Percentiles rank a stretch among this genome's conserved stretches.
These are phyloP conservation scores for Aspergillus brasiliensis DNA, from an alignment of 2,329 filamentous ascomycete species.

Conservation along the genomic window DNA sequence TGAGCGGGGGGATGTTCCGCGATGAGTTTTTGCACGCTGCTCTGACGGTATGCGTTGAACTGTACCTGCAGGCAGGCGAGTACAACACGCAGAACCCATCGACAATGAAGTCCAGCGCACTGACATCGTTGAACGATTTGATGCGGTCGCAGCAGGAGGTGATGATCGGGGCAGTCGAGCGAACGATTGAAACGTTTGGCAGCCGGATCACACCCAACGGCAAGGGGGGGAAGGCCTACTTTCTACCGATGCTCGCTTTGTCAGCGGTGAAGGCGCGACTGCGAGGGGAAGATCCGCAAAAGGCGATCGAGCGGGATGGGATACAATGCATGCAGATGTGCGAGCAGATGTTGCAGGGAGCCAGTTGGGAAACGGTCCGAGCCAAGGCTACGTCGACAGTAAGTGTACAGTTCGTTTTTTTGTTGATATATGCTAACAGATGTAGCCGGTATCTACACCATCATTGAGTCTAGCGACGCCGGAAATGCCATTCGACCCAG, in stretches of 20 bases:
- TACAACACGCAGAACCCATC: constrained; percentile 15
- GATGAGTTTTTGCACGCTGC: constrained; percentile 38
- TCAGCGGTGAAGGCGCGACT: constrained; percentile 36
- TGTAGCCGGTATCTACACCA: constrained; percentile 19
- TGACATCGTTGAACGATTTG: constrained; percentile 30
- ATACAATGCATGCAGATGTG: constrained; percentile 26
- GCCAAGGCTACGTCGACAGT: constrained; percentile 18
- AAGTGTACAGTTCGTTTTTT: too few relatives aligned
- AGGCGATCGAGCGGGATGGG: constrained; percentile 27
- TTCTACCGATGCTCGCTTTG: constrained; percentile 32
- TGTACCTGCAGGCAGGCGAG: constrained; percentile 34
- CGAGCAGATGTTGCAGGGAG: constrained; percentile 26
- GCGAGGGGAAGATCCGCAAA: constrained; percentile 31
- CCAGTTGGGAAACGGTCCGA: constrained; percentile 23
- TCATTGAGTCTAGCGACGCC: constrained; percentile 19
- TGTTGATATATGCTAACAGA: constrained; percentile 9
- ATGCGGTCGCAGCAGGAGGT: constrained; percentile 34
- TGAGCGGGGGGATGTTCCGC: constrained; percentile 39
- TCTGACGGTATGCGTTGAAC: constrained; percentile 35
- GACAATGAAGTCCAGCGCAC: constrained; percentile 11
- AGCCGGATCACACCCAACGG: constrained; percentile 29
- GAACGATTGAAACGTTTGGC: constrained; percentile 31
- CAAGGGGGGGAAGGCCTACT: constrained; percentile 33
- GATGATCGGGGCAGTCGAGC: constrained; percentile 33
- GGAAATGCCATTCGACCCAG: constrained; percentile 28